Evolutionary conservation across 2,329 filamentous ascomycete species (phyloP), one percentile per base, ranked within the genome.

Genomic region (Pseudogymnoascus sp.): DNA sequence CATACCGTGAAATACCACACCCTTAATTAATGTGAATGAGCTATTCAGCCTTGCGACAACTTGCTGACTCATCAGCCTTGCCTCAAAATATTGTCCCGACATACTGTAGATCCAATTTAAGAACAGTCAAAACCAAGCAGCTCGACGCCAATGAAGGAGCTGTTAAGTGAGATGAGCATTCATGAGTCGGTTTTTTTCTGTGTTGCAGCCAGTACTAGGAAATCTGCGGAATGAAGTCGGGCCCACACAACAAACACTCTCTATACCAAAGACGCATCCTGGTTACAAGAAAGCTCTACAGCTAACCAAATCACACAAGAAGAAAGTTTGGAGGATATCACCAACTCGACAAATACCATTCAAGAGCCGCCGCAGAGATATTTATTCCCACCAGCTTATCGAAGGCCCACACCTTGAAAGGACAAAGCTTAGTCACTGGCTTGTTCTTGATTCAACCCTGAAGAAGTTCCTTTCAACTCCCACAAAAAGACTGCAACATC

Each of bases 211-310:
- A 33, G 7, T 56, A 33, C 50, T 56, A 35, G 28, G 28, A 56
- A 56, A 33, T 33, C 3, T 56, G 50, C n/a, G 50, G 50, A 56
- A 33, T 33, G 50, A 56, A 22, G 28, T 56, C 16, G n/a, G 50
- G 11, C 28, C 28, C 35, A 10, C 50, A 56, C 50, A 56, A 26
- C 50, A 7, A 12, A 33, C 28, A 19, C 10, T 56, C n/a, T 12
- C 50, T 16, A 56, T 14, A 56, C 50, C 50, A 56, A 56, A 33
- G 50, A 19, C 50, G 16, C 50, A 33, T 56, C 50, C 50, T 4
- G 50, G 50, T 7, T 56, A 56, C 50, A 56, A 56, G 16, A 56
- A 56, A 14, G 50, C 50, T 56, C 50, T 56, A 22, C 50, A 12
- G 28, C 16, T 56, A 12, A 35, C 28, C 26, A 56, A 33, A 56